Conservation (phyloP, 164 flowering plant genomes). For the Liriodendron chinense region DNA sequence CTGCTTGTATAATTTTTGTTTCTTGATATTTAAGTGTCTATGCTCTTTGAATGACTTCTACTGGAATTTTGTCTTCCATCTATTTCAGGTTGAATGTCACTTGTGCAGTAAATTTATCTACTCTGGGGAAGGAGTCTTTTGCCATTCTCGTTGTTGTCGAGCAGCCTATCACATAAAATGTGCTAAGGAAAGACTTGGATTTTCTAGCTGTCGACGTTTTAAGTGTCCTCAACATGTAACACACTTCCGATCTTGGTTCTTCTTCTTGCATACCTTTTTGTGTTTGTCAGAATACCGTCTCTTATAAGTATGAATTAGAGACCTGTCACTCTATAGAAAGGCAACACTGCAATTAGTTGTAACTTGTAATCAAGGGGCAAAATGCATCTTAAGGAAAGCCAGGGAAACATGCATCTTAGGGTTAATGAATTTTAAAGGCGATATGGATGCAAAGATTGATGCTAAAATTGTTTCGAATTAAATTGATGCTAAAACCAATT, state of each 20-base stretch:
- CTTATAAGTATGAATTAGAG: no score
- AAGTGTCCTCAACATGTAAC: slow-evolving; percentile 96
- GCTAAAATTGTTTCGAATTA: no score
- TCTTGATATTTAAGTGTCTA: background rate
- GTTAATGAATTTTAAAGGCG: no score
- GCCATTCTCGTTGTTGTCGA: slow-evolving; percentile 64
- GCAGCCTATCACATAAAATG: slow-evolving; percentile 58
- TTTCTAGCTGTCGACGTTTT: slow-evolving; percentile 43
- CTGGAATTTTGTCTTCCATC: background rate
- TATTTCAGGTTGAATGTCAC: slow-evolving; percentile 65
- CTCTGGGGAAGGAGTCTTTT: slow-evolving; percentile 56
- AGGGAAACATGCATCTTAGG: no score
- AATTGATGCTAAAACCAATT: no score
- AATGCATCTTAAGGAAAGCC: no score
- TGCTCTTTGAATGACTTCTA: background rate
- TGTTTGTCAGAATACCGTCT: no score
- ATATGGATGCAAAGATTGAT: no score
- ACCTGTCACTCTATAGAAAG: no score
- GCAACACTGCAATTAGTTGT: no score
- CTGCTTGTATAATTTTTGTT: no score
- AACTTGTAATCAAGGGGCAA: no score
- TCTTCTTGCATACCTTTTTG: background rate
- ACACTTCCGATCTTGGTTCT: background rate
- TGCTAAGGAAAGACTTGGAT: slow-evolving; percentile 40
- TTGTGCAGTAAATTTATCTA: slow-evolving; percentile 44